These are phyloP conservation scores for Mycena amicta DNA, from an alignment of 768 basidiomycete species.

Conservation along the genomic window DNA sequence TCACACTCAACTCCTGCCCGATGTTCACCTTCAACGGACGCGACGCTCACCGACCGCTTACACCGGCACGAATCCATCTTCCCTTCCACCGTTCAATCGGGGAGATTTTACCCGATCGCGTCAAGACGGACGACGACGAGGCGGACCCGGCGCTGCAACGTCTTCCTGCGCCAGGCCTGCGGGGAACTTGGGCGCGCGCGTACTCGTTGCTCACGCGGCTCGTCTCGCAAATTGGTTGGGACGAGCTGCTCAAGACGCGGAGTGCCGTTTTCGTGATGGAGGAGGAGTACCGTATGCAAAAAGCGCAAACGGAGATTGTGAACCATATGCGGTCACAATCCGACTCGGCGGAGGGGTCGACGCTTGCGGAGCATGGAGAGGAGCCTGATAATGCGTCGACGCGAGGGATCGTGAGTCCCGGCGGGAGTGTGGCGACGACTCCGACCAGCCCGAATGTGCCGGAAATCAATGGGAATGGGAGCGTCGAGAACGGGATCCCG, in stretches of 20 bases:
- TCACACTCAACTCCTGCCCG: slow-evolving; percentile 97
- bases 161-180: slow-evolving; percentile 91
- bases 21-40: slow-evolving; percentile 99
- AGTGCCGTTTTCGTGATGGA: slow-evolving; percentile 99
- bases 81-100: slow-evolving; percentile 85
- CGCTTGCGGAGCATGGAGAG: slow-evolving; percentile 29
- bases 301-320: slow-evolving; percentile 70
- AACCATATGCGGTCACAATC: slow-evolving; percentile 33
- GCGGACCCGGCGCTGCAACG: slow-evolving; percentile 93
- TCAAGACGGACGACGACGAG: slow-evolving; percentile 83
- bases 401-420: slow-evolving; percentile 48
- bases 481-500: slow-evolving; percentile 42
- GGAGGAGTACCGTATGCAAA: slow-evolving; percentile 98
- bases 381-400: slow-evolving; percentile 77
- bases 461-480: slow-evolving; percentile 20
- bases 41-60: slow-evolving; percentile 84
- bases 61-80: slow-evolving; percentile 79
- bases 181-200: slow-evolving; percentile 95
- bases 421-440: slow-evolving; percentile 10
- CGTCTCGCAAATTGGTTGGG: slow-evolving; percentile 96
- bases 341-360: slow-evolving; percentile 25
- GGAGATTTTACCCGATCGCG: slow-evolving; percentile 86
- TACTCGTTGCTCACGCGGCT: slow-evolving; percentile 89
- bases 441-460: slow-evolving; percentile 30
- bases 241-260: slow-evolving; percentile 94